phyloP scores from a whole-genome alignment of 208 protist species.

The Vickermania spadyakhi region DNA sequence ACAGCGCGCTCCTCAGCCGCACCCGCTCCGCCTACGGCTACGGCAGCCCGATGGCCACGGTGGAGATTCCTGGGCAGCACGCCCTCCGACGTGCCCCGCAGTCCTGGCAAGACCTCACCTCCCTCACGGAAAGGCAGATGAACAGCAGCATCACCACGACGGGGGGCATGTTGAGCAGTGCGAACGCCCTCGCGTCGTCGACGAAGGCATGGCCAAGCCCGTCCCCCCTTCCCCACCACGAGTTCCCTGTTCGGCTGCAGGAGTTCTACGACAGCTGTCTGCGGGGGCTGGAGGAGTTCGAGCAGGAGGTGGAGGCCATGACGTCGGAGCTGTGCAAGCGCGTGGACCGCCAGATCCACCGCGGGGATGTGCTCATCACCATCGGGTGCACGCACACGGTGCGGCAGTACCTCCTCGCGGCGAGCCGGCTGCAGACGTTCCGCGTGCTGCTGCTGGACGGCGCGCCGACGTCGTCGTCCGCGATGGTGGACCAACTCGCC shows the following conservation, averaged over 20 bases:
- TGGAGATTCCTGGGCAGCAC: conserved; percentile 62
- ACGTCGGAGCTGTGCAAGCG: conserved; percentile 56
- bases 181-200: background rate
- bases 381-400: conserved; percentile 70
- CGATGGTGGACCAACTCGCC: conserved; percentile 62
- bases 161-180: background rate
- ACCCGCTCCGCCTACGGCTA: background rate
- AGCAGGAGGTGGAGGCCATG: conserved; percentile 60
- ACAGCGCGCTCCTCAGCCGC: background rate
- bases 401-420: conserved; percentile 42
- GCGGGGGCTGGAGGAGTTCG: conserved; percentile 48
- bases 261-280: conserved; percentile 50
- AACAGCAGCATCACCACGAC: conserved; percentile 1
- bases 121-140: conserved; percentile 1
- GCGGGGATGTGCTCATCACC: conserved; percentile 66
- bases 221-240: conserved; percentile 4
- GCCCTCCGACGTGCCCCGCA: conserved; percentile 48
- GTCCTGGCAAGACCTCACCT: conserved; percentile 15
- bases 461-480: conserved; percentile 43
- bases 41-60: conserved; percentile 3
- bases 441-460: conserved; percentile 93
- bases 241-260: conserved; percentile 37
- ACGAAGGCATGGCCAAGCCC: background rate
- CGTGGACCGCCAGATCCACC: conserved; percentile 56
- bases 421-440: conserved; percentile 39